phyloP scores from a whole-genome alignment of 768 basidiomycete genomes.

The Psilocybe azurescens region DNA sequence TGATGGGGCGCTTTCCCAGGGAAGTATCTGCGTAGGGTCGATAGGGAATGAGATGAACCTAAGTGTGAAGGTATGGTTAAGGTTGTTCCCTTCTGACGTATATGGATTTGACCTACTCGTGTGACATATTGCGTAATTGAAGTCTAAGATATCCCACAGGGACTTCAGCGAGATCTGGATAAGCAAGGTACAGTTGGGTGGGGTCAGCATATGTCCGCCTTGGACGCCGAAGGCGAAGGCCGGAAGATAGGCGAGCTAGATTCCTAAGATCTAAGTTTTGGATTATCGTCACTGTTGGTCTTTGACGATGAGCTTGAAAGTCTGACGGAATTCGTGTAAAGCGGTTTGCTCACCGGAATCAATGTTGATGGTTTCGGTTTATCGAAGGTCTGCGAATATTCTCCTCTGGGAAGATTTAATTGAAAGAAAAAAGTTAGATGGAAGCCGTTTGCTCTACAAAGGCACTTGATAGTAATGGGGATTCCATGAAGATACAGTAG shows the following conservation, averaged over 20 bases:
- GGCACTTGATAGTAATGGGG: neutral
- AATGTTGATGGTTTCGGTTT: too few relatives aligned
- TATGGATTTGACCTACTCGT: neutral
- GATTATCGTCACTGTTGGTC: neutral
- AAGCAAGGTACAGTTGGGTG: neutral
- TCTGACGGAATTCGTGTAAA: too few relatives aligned
- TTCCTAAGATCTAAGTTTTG: neutral
- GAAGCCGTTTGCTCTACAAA: neutral
- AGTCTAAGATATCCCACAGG: neutral
- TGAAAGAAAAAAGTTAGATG: neutral
- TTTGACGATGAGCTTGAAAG: neutral
- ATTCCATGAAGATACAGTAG: neutral
- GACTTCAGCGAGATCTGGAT: neutral
- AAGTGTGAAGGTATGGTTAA: neutral
- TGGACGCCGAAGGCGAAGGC: conserved; percentile 13
- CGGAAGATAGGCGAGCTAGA: conserved; percentile 14
- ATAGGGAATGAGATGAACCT: neutral
- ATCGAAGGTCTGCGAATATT: too few relatives aligned
- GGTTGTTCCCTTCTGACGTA: neutral
- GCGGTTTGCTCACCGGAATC: too few relatives aligned
- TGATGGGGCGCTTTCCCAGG: neutral
- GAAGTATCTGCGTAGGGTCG: neutral
- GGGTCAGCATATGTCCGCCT: neutral
- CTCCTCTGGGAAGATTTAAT: neutral
- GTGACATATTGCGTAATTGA: neutral